A percentile compares a stretch with the other conserved stretches of the same genome.
These are phyloP conservation scores for Chaetomiaceae sp. DNA, from an alignment of 2,329 filamentous ascomycete genomes.

Conservation along the genomic window DNA sequence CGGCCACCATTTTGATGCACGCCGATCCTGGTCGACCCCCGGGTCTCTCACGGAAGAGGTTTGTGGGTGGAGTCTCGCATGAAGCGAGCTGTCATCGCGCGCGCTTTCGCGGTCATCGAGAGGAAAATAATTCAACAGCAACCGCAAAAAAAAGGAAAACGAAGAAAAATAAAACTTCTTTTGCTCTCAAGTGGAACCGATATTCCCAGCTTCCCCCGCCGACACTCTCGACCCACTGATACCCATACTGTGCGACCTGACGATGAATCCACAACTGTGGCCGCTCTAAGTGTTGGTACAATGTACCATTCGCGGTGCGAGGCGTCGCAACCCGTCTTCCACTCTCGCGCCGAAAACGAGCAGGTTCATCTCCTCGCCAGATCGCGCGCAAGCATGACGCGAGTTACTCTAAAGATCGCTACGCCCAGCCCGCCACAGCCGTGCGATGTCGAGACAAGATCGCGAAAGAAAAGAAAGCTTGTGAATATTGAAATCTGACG, in stretches of 20 bases:
- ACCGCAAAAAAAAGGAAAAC: neutral
- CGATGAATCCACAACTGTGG: neutral
- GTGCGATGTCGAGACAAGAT: too few relatives aligned
- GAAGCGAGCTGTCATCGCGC: neutral
- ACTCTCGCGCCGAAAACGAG: too few relatives aligned
- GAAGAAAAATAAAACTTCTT: neutral
- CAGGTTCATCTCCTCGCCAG: neutral
- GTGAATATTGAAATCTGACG: conserved; percentile 10
- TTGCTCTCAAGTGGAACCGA: neutral
- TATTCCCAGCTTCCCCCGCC: neutral
- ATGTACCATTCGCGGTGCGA: too few relatives aligned
- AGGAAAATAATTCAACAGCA: too few relatives aligned
- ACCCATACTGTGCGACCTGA: conserved; percentile 7
- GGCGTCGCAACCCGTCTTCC: too few relatives aligned
- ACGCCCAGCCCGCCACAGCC: too few relatives aligned
- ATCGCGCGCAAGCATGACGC: neutral
- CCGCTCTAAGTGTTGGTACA: too few relatives aligned
- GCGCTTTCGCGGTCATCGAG: neutral
- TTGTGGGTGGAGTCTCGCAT: neutral
- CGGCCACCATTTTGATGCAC: too few relatives aligned
- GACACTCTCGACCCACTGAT: neutral
- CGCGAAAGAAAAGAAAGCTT: too few relatives aligned
- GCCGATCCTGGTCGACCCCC: too few relatives aligned
- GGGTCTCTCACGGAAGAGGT: neutral
- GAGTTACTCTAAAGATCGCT: neutral